Evolutionary conservation across 75 land plant species (phyloP).

Genomic region (Pinus tabuliformis): DNA sequence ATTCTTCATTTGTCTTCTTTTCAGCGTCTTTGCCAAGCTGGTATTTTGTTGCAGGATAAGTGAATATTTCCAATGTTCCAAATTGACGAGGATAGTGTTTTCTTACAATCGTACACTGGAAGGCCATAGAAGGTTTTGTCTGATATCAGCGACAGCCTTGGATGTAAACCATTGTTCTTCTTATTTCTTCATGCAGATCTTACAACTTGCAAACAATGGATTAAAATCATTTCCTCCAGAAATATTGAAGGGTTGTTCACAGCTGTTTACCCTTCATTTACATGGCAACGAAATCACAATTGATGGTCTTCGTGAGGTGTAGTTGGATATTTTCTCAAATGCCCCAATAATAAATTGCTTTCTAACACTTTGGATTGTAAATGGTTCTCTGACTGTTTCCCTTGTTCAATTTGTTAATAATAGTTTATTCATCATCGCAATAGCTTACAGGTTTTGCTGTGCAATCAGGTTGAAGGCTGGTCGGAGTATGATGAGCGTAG

Average conservation of each 20-base stretch:
- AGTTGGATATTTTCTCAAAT: not conserved
- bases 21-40: not conserved
- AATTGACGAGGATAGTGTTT: not conserved
- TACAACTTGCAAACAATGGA: conserved; percentile 70
- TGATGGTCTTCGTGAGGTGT: conserved; percentile 77
- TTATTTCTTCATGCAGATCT: conserved; percentile 29
- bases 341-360: not conserved
- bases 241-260: conserved; percentile 53
- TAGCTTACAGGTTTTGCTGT: not conserved
- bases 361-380: not conserved
- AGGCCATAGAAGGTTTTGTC: not conserved
- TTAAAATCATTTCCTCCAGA: conserved; percentile 58
- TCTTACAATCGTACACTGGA: not conserved
- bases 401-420: conserved; percentile 6
- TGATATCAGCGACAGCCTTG: not conserved
- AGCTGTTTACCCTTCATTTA: conserved; percentile 66
- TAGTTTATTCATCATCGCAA: not conserved
- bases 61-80: not conserved
- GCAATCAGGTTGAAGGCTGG: conserved; percentile 82
- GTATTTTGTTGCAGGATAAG: not conserved
- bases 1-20: not conserved
- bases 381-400: not conserved
- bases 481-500: conserved; percentile 77
- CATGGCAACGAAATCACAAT: conserved; percentile 80
- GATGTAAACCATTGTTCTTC: not conserved